Percentiles rank a stretch among this genome's conserved stretches.
These are phyloP conservation scores for Apiospora pterosperma DNA, from an alignment of 2,329 filamentous ascomycete species.

Conservation along the genomic window DNA sequence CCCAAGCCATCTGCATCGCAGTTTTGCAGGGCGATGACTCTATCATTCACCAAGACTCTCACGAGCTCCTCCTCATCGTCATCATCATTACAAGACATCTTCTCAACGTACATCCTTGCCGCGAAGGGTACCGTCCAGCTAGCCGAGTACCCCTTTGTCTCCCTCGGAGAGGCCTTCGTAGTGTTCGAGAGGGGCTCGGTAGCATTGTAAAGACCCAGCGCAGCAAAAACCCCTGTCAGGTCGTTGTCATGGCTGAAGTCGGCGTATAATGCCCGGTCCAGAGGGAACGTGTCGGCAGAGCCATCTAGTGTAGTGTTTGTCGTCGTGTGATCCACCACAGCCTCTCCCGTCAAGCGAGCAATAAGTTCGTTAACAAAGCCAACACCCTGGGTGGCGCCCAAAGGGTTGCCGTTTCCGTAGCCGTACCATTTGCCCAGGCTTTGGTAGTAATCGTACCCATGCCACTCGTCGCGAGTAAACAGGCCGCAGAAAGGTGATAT, in stretches of 20 bases:
- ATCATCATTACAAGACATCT: slow-evolving; percentile 62
- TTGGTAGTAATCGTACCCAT: slow-evolving; percentile 75
- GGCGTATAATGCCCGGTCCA: slow-evolving; percentile 68
- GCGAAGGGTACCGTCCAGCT: slow-evolving; percentile 82
- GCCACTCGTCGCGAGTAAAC: slow-evolving; percentile 73
- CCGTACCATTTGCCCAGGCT: slow-evolving; percentile 83
- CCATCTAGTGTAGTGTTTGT: slow-evolving; percentile 76
- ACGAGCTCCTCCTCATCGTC: slow-evolving; percentile 70
- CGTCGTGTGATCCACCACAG: slow-evolving; percentile 69
- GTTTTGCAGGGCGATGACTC: slow-evolving; percentile 67
- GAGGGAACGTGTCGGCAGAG: slow-evolving; percentile 67
- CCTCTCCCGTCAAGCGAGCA: slow-evolving; percentile 60
- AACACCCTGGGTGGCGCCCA: slow-evolving; percentile 82
- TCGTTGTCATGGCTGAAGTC: slow-evolving; percentile 93
- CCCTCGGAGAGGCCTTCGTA: slow-evolving; percentile 43
- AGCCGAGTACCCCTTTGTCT: slow-evolving; percentile 67
- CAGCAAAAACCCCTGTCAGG: slow-evolving; percentile 73
- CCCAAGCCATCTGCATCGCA: slow-evolving; percentile 70
- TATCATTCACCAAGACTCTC: slow-evolving; percentile 78
- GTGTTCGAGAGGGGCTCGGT: slow-evolving; percentile 52
- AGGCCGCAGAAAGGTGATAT: slow-evolving; percentile 72
- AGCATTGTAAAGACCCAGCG: slow-evolving; percentile 73
- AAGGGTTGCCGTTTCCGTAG: slow-evolving; percentile 70
- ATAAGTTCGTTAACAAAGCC: slow-evolving; percentile 46
- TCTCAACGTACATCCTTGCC: slow-evolving; percentile 80